These are phyloP conservation scores for Aspergillus affinis DNA, from an alignment of 495 filamentous ascomycete genomes.

Conservation along the genomic window DNA sequence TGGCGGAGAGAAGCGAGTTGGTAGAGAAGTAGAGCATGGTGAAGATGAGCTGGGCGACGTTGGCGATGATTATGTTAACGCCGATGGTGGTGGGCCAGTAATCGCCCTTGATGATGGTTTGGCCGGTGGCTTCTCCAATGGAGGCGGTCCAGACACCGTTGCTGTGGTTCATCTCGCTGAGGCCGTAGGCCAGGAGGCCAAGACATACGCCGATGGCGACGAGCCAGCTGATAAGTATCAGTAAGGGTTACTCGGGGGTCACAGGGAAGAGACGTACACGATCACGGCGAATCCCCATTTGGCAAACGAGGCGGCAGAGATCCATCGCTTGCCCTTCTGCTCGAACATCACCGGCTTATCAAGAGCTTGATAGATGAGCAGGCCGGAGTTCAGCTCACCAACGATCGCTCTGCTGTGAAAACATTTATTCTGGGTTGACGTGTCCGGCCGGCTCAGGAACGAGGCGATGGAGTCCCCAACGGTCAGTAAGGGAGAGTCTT, in stretches of 20 bases:
- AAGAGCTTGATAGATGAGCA: not conserved
- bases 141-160: not conserved
- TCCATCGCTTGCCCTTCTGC: not conserved
- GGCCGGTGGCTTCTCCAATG: not conserved
- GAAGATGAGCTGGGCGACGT: slow-evolving; percentile 35
- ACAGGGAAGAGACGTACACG: not conserved
- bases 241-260: too few relatives aligned
- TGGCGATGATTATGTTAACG: slow-evolving; percentile 20
- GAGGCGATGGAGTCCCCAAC: slow-evolving; percentile 15
- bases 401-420: not conserved
- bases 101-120: not conserved
- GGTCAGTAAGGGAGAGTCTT: slow-evolving; percentile 5
- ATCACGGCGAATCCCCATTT: not conserved
- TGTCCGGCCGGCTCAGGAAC: slow-evolving; percentile 8
- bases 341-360: not conserved
- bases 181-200: not conserved
- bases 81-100: slow-evolving; percentile 4
- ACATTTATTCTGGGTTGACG: slow-evolving; percentile 6
- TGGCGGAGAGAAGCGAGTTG: slow-evolving; percentile 28
- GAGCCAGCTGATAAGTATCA: not conserved
- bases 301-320: not conserved
- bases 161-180: not conserved
- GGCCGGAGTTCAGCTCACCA: not conserved
- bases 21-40: slow-evolving; percentile 31
- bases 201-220: not conserved